phyloP scores from a whole-genome alignment of 116 monocot genomes.

The Cymodocea nodosa region DNA sequence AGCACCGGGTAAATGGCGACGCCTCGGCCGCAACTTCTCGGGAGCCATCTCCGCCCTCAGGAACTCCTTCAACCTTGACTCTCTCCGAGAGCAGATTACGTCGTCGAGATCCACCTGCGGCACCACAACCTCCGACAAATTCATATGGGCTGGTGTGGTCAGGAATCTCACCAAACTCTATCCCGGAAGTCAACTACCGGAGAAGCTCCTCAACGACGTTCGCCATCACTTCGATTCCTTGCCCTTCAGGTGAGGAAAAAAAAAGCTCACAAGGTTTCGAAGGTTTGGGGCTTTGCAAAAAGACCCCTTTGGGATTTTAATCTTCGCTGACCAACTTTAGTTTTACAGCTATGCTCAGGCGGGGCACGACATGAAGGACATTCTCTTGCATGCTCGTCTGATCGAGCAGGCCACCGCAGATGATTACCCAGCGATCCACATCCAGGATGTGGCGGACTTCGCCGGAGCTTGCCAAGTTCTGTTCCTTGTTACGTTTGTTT shows the following conservation, averaged over 20 bases:
- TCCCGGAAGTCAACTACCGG: constrained; percentile 62
- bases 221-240: constrained; percentile 82
- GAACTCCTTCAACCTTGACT: constrained; percentile 55
- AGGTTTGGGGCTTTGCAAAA: background rate
- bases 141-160: constrained; percentile 48
- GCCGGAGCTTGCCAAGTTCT: constrained; percentile 13
- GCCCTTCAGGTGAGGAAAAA: constrained; percentile 37
- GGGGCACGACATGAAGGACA: constrained; percentile 74
- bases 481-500: constrained; percentile 62
- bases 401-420: constrained; percentile 59
- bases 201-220: constrained; percentile 58
- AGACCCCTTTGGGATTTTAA: background rate
- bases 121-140: constrained; percentile 9
- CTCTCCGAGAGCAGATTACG: constrained; percentile 16
- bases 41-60: constrained; percentile 58
- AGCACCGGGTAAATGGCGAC: constrained; percentile 54
- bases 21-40: constrained; percentile 48
- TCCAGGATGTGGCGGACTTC: constrained; percentile 29
- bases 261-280: background rate
- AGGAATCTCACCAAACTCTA: constrained; percentile 57
- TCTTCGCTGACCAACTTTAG: background rate
- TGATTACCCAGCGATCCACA: constrained; percentile 50
- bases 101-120: background rate
- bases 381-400: constrained; percentile 53
- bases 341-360: constrained; percentile 67